These are phyloP conservation scores for Aspergillus texensis DNA, from an alignment of 2,329 filamentous ascomycete species.

Conservation along the genomic window DNA sequence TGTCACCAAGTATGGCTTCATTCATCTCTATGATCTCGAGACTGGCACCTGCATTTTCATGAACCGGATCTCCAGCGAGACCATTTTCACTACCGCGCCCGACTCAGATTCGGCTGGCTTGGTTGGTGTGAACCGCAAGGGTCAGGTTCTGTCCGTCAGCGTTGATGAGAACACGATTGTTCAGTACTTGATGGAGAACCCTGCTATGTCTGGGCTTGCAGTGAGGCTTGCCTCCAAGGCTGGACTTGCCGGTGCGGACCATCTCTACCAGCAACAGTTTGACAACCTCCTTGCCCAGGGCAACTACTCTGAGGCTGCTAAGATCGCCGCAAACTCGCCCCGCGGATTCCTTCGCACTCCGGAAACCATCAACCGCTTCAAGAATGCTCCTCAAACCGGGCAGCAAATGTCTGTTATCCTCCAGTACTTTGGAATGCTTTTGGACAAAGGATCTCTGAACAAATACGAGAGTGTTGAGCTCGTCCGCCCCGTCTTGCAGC, in stretches of 20 bases:
- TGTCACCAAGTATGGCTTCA: conserved; percentile 98
- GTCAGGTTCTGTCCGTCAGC: conserved; percentile 90
- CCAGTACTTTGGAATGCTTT: conserved; percentile 95
- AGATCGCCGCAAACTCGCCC: conserved; percentile 94
- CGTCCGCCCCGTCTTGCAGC: conserved; percentile 85
- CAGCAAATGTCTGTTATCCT: conserved; percentile 89
- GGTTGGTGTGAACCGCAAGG: conserved; percentile 94
- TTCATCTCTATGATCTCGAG: conserved; percentile 97
- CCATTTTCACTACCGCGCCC: conserved; percentile 90
- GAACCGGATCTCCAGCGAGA: conserved; percentile 99
- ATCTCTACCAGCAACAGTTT: conserved; percentile 90
- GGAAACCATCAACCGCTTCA: conserved; percentile 95
- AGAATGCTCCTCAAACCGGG: conserved; percentile 71
- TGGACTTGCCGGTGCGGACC: conserved; percentile 89
- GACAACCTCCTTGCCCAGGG: conserved; percentile 80
- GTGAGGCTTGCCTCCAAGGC: conserved; percentile 96
- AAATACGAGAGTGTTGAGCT: conserved; percentile 92
- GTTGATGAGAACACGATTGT: conserved; percentile 91
- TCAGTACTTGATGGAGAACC: conserved; percentile 93
- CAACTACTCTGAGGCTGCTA: conserved; percentile 85
- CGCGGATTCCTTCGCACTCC: conserved; percentile 91
- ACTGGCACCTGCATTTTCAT: conserved; percentile 96
- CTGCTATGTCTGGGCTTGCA: conserved; percentile 87
- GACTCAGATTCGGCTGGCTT: conserved; percentile 86
- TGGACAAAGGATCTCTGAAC: conserved; percentile 94